Evolutionary conservation across 257 asterid species (phyloP).

Genomic region (Thymus quinquecostatus): DNA sequence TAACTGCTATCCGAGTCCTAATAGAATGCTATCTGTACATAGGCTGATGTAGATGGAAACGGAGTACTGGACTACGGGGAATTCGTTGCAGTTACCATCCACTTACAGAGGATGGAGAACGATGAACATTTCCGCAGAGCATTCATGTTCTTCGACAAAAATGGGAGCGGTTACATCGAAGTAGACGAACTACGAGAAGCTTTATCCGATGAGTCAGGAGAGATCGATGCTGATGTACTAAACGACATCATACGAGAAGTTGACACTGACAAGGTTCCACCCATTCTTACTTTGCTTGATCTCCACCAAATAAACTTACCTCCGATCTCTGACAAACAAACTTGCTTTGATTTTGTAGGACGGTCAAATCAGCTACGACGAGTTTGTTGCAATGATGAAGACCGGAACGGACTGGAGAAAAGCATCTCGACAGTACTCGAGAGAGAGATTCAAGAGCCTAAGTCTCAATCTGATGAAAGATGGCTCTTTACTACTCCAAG

Average conservation of each 20-base stretch:
- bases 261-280: constrained; percentile 78
- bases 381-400: constrained; percentile 86
- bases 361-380: constrained; percentile 70
- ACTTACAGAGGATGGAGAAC: constrained; percentile 91
- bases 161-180: constrained; percentile 87
- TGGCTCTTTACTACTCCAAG: constrained; percentile 80
- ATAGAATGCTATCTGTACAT: constrained; percentile 17
- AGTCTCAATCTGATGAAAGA: constrained; percentile 85
- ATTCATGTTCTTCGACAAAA: constrained; percentile 85
- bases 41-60: constrained; percentile 98
- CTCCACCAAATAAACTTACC: neutral
- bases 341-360: constrained; percentile 49
- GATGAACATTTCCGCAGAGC: constrained; percentile 93
- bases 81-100: constrained; percentile 97
- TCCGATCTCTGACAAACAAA: neutral
- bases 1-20: constrained; percentile 7
- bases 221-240: constrained; percentile 61
- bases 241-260: constrained; percentile 90
- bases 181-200: constrained; percentile 80
- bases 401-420: constrained; percentile 88
- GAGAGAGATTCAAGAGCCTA: constrained; percentile 81
- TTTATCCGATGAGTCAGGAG: constrained; percentile 82
- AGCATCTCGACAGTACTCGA: constrained; percentile 84
- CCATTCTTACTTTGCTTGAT: neutral
- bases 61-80: constrained; percentile 96